Conservation (phyloP, 2,329 filamentous ascomycete species). For the Fusarium sp. region DNA sequence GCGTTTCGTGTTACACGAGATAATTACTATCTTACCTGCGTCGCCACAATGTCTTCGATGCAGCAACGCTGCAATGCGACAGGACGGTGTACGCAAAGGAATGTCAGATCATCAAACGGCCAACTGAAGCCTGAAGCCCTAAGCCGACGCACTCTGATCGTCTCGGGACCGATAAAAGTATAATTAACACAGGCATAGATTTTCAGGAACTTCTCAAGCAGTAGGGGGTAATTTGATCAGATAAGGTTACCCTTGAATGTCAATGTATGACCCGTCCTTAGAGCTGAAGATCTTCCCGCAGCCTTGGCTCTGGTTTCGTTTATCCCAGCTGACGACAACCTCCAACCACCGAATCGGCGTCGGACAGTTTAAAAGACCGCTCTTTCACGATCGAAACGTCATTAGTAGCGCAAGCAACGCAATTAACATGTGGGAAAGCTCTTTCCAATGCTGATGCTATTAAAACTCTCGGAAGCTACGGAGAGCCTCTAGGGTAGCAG, state of each 20-base stretch:
- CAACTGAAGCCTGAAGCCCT: neutral
- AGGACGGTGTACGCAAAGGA: neutral
- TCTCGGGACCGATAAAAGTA: too few relatives aligned
- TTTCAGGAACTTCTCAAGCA: neutral
- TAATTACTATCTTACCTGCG: neutral
- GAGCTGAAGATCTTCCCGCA: neutral
- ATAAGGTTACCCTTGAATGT: neutral
- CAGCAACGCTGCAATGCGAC: neutral
- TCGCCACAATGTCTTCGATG: neutral
- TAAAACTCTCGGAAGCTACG: neutral
- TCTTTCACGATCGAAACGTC: neutral
- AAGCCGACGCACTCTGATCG: neutral
- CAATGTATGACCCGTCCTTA: neutral
- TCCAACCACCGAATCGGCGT: neutral
- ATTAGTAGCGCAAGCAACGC: neutral
- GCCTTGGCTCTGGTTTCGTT: neutral
- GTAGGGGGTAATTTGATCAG: neutral
- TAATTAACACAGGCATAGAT: neutral
- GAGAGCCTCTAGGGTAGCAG: slow-evolving; percentile 12
- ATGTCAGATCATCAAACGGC: neutral
- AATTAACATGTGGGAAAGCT: neutral
- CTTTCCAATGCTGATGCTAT: neutral
- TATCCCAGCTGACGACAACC: neutral
- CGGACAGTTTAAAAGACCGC: slow-evolving; percentile 16
- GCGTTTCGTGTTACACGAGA: neutral